A percentile compares a stretch with the other conserved stretches of the same genome.
These are phyloP conservation scores for Chlorella sp. DNA, from an alignment of 139 green algal species.

Conservation along the genomic window DNA sequence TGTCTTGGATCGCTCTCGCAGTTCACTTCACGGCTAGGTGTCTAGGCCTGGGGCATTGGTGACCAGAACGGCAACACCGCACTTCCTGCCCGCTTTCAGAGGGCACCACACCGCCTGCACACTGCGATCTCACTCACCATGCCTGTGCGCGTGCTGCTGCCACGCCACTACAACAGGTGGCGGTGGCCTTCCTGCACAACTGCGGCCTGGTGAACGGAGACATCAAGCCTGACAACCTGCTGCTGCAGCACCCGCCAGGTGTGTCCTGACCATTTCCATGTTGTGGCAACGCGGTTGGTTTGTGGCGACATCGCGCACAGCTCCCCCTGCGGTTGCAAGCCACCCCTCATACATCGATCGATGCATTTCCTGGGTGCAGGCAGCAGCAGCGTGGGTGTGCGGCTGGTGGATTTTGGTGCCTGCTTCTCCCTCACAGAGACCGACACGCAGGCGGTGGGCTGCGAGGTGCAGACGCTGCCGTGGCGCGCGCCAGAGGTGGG, in stretches of 20 bases:
- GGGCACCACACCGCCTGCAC: too few species aligned
- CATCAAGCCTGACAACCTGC: conserved; percentile 65
- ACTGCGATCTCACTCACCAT: too few species aligned
- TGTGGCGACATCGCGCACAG: not conserved
- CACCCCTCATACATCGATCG: too few species aligned
- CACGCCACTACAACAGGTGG: conserved; percentile 22
- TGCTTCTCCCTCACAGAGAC: conserved; percentile 44
- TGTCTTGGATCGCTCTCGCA: too few species aligned
- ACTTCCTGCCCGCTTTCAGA: too few species aligned
- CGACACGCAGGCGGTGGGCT: conserved; percentile 42
- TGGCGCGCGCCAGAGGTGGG: conserved; percentile 63
- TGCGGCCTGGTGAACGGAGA: conserved; percentile 53
- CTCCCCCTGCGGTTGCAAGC: not conserved
- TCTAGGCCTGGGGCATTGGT: too few species aligned
- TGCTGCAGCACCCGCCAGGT: conserved; percentile 30
- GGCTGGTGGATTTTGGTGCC: conserved; percentile 53
- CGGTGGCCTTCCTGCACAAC: conserved; percentile 38
- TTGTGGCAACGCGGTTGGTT: too few species aligned
- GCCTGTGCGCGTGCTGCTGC: not conserved
- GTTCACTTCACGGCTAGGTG: too few species aligned
- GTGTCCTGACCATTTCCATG: not conserved
- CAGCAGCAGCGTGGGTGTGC: conserved; percentile 26
- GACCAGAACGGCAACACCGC: too few species aligned
- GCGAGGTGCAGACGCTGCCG: conserved; percentile 58
- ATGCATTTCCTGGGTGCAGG: not conserved